Evolutionary conservation across 169 alveolate species (phyloP), one percentile per base, ranked within the genome.

Genomic region (Eimeria nieschulzi): DNA sequence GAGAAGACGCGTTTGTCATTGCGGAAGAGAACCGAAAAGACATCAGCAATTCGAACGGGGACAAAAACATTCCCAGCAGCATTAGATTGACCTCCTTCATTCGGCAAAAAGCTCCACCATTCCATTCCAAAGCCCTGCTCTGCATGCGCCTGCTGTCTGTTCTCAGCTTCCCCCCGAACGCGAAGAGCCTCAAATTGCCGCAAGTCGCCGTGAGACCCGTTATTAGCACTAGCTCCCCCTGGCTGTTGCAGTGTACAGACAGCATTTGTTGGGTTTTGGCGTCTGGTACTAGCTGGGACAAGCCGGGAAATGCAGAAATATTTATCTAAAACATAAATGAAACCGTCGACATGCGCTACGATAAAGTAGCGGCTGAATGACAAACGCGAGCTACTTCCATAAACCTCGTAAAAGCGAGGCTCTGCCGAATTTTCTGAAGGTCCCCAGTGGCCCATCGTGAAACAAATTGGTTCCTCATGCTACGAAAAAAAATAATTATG

Each of bases 291-390:
- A 15, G 75, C 51, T 13, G 87, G 87, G 59, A 80, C 87, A 56
- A 80, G 87, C 19, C 87, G 87, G 0, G 56, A 80, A 26, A 80
- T 80, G 87, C 87, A 80, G 53, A 80, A 80, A 66, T 80, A 80
- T 33, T 80, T 80, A 73, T 80, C 87, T 25, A 80, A 64, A 7
- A 80, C 87, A 59, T 80, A 80, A 59, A 80, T 71, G 59, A 80
- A 80, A 26, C 87, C 87, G 87, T 80, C 87, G 21, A 80, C 87
- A 80, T 80, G 87, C 59, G 87, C 72, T 73, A 80, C 87, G 61
- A 80, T 73, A 15, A 80, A 80, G 51, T 80, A 59, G 19, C 87
- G 87, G 33, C 87, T 80, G 56, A 80, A 80, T 73, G 87, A 71
- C 87, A 80, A 73, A 55, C 87, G 75, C 19, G 87, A 3, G 75